phyloP scores from a whole-genome alignment of 2,329 filamentous ascomycete genomes.

The Pseudogymnoascus sp. region DNA sequence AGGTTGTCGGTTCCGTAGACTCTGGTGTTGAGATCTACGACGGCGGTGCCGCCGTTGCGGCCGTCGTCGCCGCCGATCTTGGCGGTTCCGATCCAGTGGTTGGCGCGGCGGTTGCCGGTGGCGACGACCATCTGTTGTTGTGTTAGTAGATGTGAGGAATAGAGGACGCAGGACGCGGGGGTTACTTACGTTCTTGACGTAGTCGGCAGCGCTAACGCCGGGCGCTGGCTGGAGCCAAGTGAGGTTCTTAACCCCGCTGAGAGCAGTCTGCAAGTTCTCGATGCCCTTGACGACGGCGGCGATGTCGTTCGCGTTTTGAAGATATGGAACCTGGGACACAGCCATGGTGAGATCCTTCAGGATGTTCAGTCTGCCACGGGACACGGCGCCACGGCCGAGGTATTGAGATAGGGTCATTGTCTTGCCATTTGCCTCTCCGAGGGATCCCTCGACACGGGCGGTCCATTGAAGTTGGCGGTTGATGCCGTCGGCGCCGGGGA shows the following conservation, averaged over 20 bases:
- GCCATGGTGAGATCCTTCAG: conserved; percentile 49
- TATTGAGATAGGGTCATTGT: conserved; percentile 46
- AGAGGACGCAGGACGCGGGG: not conserved
- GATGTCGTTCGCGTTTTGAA: conserved; percentile 47
- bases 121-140: conserved; percentile 14
- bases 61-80: conserved; percentile 55
- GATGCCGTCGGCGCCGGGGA: conserved; percentile 51
- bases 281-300: conserved; percentile 57
- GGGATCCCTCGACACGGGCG: conserved; percentile 49
- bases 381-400: conserved; percentile 55
- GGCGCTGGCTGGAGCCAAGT: conserved; percentile 48
- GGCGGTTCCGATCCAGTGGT: conserved; percentile 51
- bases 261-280: conserved; percentile 49
- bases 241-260: conserved; percentile 47
- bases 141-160: not conserved
- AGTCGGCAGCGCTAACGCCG: conserved; percentile 46
- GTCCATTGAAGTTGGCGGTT: conserved; percentile 62
- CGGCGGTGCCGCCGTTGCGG: conserved; percentile 44
- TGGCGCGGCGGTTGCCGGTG: conserved; percentile 33
- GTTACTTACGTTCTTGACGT: conserved; percentile 42
- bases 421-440: conserved; percentile 20
- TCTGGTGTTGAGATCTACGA: conserved; percentile 56
- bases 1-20: conserved; percentile 63
- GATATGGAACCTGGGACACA: conserved; percentile 54
- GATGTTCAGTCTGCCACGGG: conserved; percentile 55